Base-by-base conservation (phyloP, 345 rosid species). In the Passiflora organensis region DNA sequence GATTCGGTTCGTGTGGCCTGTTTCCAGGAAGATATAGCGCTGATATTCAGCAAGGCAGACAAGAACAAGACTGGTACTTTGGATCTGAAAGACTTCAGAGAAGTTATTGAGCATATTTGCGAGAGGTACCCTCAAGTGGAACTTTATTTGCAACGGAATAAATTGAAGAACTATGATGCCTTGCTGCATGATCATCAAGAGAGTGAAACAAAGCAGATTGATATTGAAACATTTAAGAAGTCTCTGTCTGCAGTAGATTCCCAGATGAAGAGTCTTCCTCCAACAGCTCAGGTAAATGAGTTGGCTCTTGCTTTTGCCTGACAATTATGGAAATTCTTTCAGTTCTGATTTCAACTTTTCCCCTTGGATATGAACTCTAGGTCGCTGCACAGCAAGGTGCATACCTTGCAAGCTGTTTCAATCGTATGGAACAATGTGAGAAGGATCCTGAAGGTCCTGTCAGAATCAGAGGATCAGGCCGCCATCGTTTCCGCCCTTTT, bases 101-200 rank as follows among this genome's bases (percentile, higher is more conserved):
- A 62, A 54, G 91, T 79, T 13, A 67, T 84, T 37, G 60, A 69
- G 51, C 91, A 89, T 73, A 79, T 89, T 5, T 77, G 79, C 43
- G 82, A 84, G 63, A 76, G 97, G 71, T 89, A 89, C 54, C 88
- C 97, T 36, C 89, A 89, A 45, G 82, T 89, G 44, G 76, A 76
- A 65, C 73, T 83, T 6, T 76, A 83, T 69, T 49, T 89, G 80
- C 85, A 82, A 69, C 86, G 71, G 65, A 77, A 72, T 13, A 71
- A 79, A 43, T 42, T 84, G 73, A 76, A 62, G 32, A 75, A 69
- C 62, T 55, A 82, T 50, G 60, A 67, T 14, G 66, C 63, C 19
- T 62, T 89, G 62, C 70, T 89, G 19, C 69, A 78, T 51, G 67
- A 69, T 25, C 71, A 69, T 0, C 55, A 78, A 41, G 81, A 80